Evolutionary conservation across 2,329 filamentous ascomycete genomes (phyloP).

Genomic region (Xylaria sp.): DNA sequence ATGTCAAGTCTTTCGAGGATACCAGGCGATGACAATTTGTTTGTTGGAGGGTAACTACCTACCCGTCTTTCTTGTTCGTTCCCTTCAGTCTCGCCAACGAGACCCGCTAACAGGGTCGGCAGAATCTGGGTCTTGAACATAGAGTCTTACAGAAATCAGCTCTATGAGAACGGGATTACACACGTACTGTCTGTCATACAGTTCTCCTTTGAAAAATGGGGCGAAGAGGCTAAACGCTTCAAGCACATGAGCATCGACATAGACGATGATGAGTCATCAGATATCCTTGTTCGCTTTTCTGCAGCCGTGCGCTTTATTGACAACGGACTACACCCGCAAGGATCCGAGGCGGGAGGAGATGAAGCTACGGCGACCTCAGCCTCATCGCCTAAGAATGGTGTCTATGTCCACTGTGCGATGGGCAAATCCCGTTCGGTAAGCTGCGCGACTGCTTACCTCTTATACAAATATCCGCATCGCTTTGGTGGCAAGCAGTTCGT

Average conservation of each 20-base stretch:
- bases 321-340: conserved; percentile 65
- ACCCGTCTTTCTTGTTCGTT: neutral
- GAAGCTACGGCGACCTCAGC: neutral
- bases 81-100: neutral
- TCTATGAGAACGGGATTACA: conserved; percentile 81
- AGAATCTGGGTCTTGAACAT: conserved; percentile 78
- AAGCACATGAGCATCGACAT: conserved; percentile 83
- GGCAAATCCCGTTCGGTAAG: conserved; percentile 94
- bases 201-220: conserved; percentile 55
- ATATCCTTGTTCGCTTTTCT: conserved; percentile 84
- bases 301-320: conserved; percentile 85
- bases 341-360: conserved; percentile 1
- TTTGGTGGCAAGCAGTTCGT: conserved; percentile 58
- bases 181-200: conserved; percentile 86
- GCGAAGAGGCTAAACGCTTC: conserved; percentile 66
- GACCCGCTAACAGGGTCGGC: conserved; percentile 20
- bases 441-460: conserved; percentile 84
- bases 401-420: conserved; percentile 83
- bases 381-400: conserved; percentile 50
- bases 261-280: conserved; percentile 90
- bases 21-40: conserved; percentile 76
- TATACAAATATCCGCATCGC: conserved; percentile 71
- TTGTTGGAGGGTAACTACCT: conserved; percentile 76
- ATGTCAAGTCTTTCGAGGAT: conserved; percentile 76
- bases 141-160: conserved; percentile 71